Base-by-base conservation (phyloP, 1,284 basidiomycete species). In the Leccinum fuscescens region DNA sequence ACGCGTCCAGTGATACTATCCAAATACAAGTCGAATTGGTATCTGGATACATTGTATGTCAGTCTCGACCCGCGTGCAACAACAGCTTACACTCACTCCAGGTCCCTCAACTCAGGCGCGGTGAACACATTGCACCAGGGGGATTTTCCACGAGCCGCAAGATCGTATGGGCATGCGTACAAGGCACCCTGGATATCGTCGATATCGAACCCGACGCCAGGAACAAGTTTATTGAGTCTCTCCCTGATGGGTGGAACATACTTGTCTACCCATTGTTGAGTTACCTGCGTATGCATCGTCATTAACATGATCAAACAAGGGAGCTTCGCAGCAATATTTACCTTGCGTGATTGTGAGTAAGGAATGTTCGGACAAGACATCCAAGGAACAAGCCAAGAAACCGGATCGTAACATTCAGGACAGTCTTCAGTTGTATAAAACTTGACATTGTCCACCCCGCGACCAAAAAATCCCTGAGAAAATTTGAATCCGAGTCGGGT, bases 111-210 rank as follows among this genome's bases (percentile, higher is more conserved):
- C 64, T 82, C 79, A 9, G 64, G 53, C 48, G 59, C 33, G 12
- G 67, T 69, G 67, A 81, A 81, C 20, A 76, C 78, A 48, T 66
- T 66, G 61, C 79, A 81, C 79, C 80, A 80, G 0, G 78, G 75
- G 17, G 76, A 77, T 27, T 62, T 61, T 1, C 72, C 72, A 54
- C 67, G 67, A 7, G 74, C 72, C 2, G 80, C 80, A 39, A 77
- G 69, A 60, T 80, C 80, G 59, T 79, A 82, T 17, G 79, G 78
- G 60, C 79, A 81, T n/a, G 76, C 78, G 60, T 78, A 79, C 49
- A 82, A 67, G 54, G 79, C 80, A n/a, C 78, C 80, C 60, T 76
- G 79, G 9, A 74, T 70, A 62, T 75, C 71, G 55, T 67, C 57
- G 27, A 27, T 27, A 27, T 27, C 27, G 27, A 27, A 27, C 27